These are phyloP conservation scores for Exophiala aquamarina DNA, from an alignment of 2,329 filamentous ascomycete genomes.

Conservation along the genomic window DNA sequence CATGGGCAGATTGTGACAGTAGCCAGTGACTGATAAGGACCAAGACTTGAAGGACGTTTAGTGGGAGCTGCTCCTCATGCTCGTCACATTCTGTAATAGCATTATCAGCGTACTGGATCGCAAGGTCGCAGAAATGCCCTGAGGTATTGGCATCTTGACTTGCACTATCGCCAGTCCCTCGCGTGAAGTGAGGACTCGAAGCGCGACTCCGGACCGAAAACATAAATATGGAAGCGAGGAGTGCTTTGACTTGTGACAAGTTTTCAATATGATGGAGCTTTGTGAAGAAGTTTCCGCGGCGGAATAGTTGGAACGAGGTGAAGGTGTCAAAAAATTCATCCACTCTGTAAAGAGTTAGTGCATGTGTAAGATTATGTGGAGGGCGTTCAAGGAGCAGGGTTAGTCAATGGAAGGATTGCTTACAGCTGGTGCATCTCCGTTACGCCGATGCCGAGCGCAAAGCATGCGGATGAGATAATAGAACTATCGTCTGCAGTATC, in stretches of 20 bases:
- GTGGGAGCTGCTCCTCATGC: constrained; percentile 28
- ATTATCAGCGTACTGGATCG: constrained; percentile 28
- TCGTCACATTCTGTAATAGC: constrained; percentile 35
- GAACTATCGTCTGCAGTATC: background rate
- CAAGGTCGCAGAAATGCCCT: constrained; percentile 26
- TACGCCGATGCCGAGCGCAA: background rate
- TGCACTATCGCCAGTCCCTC: background rate
- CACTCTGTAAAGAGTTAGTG: background rate
- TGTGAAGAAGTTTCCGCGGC: constrained; percentile 30
- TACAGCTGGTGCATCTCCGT: background rate
- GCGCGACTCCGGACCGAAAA: constrained; percentile 23
- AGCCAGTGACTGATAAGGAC: constrained; percentile 36
- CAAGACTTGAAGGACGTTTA: constrained; percentile 37
- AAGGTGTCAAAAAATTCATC: constrained; percentile 32
- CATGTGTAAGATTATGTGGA: too few relatives aligned
- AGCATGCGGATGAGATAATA: background rate
- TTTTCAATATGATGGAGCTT: constrained; percentile 25
- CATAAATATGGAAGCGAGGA: constrained; percentile 34
- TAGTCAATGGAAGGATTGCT: too few relatives aligned
- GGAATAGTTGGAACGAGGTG: constrained; percentile 34
- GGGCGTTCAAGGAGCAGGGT: too few relatives aligned
- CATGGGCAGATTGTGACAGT: constrained; percentile 37
- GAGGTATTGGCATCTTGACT: background rate
- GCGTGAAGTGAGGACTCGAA: background rate
- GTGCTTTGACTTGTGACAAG: constrained; percentile 22